A percentile compares a stretch with the other conserved stretches of the same genome.
These are phyloP conservation scores for Phialemoniopsis sp. DNA, from an alignment of 2,329 filamentous ascomycete genomes.

Conservation along the genomic window DNA sequence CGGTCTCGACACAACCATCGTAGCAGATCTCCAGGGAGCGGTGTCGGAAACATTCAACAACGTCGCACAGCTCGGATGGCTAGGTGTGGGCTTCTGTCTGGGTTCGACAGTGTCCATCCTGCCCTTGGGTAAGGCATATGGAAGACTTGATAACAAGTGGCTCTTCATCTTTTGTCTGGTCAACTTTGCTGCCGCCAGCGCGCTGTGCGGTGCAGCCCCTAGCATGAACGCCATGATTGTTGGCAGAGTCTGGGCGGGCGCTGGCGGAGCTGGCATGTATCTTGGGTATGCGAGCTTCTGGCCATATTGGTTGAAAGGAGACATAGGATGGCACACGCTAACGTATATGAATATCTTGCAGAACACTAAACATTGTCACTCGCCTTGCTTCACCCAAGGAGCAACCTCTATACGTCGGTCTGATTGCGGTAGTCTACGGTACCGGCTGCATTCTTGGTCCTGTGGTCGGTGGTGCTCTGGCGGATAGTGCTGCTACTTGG, in stretches of 20 bases:
- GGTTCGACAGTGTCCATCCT: background rate
- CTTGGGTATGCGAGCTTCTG: constrained; percentile 12
- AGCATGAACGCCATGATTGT: constrained; percentile 42
- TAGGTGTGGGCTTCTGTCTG: constrained; percentile 25
- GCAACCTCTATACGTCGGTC: constrained; percentile 18
- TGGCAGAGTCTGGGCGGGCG: constrained; percentile 37
- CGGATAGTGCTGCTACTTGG: constrained; percentile 35
- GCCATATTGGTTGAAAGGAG: too few species aligned
- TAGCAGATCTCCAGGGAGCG: constrained; percentile 35
- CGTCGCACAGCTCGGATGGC: constrained; percentile 34
- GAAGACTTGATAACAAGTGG: constrained; percentile 5
- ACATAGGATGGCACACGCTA: too few species aligned
- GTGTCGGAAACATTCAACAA: constrained; percentile 28
- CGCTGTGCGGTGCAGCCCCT: constrained; percentile 37
- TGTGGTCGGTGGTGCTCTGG: constrained; percentile 41
- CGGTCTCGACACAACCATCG: constrained; percentile 2
- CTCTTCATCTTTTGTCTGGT: constrained; percentile 14
- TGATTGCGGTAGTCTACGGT: constrained; percentile 30
- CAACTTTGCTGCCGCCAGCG: constrained; percentile 21
- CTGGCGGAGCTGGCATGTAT: constrained; percentile 40
- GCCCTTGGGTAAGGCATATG: constrained; percentile 5
- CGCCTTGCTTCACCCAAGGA: constrained; percentile 17
- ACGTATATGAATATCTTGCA: too few species aligned
- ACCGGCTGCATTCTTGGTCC: constrained; percentile 41
- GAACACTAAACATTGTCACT: constrained; percentile 14